phyloP scores from a whole-genome alignment of 441 rosid genomes.

The Theobroma grandiflorum region DNA sequence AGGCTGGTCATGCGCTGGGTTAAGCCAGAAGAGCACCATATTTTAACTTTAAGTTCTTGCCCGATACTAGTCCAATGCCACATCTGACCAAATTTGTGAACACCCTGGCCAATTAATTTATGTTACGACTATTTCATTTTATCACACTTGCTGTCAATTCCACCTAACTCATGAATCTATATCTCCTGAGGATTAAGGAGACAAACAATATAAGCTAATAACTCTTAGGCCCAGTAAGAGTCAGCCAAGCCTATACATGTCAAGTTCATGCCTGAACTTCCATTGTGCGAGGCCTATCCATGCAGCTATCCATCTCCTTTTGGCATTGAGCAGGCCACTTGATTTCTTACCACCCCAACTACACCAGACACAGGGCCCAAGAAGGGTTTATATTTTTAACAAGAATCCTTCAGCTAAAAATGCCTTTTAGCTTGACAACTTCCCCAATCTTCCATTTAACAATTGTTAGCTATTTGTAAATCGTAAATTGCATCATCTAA shows the following conservation, averaged over 20 bases:
- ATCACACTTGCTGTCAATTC: background rate
- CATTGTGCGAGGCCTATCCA: background rate
- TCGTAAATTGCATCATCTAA: background rate
- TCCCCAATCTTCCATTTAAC: constrained; percentile 7
- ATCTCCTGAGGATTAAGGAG: background rate
- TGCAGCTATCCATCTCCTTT: background rate
- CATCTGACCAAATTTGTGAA: background rate
- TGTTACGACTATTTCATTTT: background rate
- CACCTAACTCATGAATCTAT: background rate
- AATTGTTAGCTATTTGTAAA: background rate
- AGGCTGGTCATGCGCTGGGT: background rate
- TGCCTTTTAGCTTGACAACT: background rate
- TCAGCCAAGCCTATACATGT: background rate
- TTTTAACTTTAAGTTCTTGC: background rate
- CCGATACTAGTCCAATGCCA: background rate
- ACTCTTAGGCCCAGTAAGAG: background rate
- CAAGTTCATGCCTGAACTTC: background rate
- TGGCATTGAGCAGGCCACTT: constrained; percentile 7
- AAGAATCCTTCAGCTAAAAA: constrained; percentile 2
- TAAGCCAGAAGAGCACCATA: background rate
- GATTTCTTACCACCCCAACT: background rate
- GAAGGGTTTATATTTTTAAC: background rate
- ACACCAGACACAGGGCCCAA: background rate
- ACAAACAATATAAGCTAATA: background rate
- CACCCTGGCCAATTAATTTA: background rate